Base-by-base conservation (phyloP, 2,329 filamentous ascomycete species). In the Aspergillus alliaceus region DNA sequence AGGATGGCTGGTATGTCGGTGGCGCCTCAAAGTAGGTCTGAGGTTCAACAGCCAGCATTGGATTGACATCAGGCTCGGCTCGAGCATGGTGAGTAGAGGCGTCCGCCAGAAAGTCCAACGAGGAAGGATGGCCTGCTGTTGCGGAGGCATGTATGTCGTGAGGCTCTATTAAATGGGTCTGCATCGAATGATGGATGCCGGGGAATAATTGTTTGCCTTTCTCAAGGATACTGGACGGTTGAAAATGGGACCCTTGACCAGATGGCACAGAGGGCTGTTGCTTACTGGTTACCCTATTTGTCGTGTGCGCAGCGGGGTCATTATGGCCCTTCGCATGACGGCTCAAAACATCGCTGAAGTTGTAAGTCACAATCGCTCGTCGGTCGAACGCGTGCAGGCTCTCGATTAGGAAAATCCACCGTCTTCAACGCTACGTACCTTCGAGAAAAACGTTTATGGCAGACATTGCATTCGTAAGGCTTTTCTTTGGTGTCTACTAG, bases 361-460 rank as follows among this genome's bases (percentile, higher is more conserved):
- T 42, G 51, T 54, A 48, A 55, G 66, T 64, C 61, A 61, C 14
- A 54, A 8, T 47, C 40, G 15, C 12, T 31, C 25, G n/a, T 27
- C 27, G 15, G 44, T 47, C 44, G 15, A 29, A 48, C 18, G n/a
- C 24, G 12, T 34, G 34, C 22, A 52, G 27, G 20, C 15, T 9
- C 52, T 53, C 24, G 8, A 44, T 5, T 44, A n/a, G 34, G 47
- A 55, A 57, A 34, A 47, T 35, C 51, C 18, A n/a, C 11, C 27
- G 46, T 31, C 9, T 22, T 20, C 7, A n/a, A 32, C 27, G 25
- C 27, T 59, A 54, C 57, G 35, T 46, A 82, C 81, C 81, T 83
- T 70, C 81, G 72, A 20, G 80, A 82, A 64, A 83, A 84, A 56
- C 80, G 76, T 64, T 83, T 83, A 59, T 81, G 78, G 65, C 81